These are phyloP conservation scores for Phytophthora nicotianae DNA, from an alignment of 352 stramenopile species.

Conservation along the genomic window DNA sequence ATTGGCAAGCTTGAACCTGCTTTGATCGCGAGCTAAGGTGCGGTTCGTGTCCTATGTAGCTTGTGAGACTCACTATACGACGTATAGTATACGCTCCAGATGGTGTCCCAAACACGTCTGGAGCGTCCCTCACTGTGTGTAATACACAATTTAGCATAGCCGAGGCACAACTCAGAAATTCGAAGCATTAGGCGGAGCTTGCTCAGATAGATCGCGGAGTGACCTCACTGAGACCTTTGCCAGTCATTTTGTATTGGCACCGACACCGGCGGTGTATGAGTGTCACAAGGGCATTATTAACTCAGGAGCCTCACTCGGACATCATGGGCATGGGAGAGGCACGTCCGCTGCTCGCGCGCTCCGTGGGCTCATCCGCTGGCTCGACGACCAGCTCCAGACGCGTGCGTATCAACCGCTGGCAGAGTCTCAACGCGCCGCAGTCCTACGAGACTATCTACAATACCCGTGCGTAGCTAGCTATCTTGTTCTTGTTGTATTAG, in stretches of 20 bases:
- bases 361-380: conserved; percentile 28
- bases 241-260: conserved; percentile 7
- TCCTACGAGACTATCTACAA: conserved; percentile 44
- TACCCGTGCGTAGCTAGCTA: conserved; percentile 21
- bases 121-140: not conserved
- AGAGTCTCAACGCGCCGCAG: conserved; percentile 38
- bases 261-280: conserved; percentile 18
- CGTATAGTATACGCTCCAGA: not conserved
- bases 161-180: conserved; percentile 24
- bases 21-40: conserved; percentile 20
- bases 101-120: conserved; percentile 1
- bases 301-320: conserved; percentile 1
- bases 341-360: conserved; percentile 33
- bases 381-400: conserved; percentile 35
- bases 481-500: not conserved
- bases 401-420: conserved; percentile 33
- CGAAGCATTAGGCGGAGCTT: conserved; percentile 10
- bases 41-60: conserved; percentile 27
- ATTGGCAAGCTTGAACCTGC: conserved; percentile 16
- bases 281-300: conserved; percentile 14
- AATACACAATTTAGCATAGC: not conserved
- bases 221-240: not conserved
- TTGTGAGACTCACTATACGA: not conserved
- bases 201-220: conserved; percentile 8
- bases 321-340: conserved; percentile 15